phyloP scores from a whole-genome alignment of 2,329 filamentous ascomycete species.

The Colletotrichum scovillei region DNA sequence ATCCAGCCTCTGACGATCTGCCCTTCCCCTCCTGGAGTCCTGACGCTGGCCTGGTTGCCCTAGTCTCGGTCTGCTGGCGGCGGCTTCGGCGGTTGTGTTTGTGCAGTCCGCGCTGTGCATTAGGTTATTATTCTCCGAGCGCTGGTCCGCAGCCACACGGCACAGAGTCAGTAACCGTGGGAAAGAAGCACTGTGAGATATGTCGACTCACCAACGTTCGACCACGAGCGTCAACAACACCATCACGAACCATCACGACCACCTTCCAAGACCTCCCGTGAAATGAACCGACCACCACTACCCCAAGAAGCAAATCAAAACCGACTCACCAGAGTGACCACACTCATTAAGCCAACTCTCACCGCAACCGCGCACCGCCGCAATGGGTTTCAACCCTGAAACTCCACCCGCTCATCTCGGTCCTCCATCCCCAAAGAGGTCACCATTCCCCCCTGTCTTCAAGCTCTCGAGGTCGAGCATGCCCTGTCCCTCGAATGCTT shows the following conservation, averaged over 20 bases:
- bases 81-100: neutral
- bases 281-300: neutral
- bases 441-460: neutral
- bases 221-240: neutral
- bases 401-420: constrained; percentile 34
- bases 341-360: neutral
- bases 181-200: neutral
- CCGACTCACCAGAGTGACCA: neutral
- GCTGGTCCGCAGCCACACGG: neutral
- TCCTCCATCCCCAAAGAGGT: constrained; percentile 13
- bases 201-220: neutral
- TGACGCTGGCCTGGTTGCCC: too few relatives aligned
- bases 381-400: constrained; percentile 35
- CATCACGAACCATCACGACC: neutral
- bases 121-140: neutral
- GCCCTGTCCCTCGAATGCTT: constrained; percentile 17
- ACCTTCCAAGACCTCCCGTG: neutral
- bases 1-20: constrained; percentile 1
- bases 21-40: neutral
- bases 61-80: neutral
- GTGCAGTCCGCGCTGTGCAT: neutral
- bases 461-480: neutral
- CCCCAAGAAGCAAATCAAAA: neutral
- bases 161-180: neutral
- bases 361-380: constrained; percentile 20